Percentiles rank a stretch among this genome's conserved stretches.
Conservation (phyloP, 768 basidiomycete genomes). For the Lactifluus hygrophoroides region DNA sequence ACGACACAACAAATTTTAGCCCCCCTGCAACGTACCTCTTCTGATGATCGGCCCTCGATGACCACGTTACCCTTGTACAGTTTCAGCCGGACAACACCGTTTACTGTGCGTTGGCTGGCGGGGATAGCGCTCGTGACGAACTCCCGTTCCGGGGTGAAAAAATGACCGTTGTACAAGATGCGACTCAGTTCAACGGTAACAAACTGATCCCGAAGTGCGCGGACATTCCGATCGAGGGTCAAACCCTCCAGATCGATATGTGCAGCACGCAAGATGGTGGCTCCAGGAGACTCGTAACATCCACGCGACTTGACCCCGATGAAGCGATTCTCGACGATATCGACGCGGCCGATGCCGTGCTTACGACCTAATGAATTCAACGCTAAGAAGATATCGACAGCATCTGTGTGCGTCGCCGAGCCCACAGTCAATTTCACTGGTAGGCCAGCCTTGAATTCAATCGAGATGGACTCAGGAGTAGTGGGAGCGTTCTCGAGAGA, state of each 20-base stretch:
- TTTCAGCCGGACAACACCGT: constrained; percentile 84
- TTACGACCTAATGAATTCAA: constrained; percentile 90
- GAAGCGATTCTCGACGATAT: constrained; percentile 99
- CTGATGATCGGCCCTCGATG: constrained; percentile 83
- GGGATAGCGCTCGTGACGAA: constrained; percentile 88
- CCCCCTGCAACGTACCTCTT: constrained; percentile 48
- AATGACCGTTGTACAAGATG: constrained; percentile 97
- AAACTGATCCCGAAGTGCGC: constrained; percentile 90
- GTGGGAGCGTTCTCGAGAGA: constrained; percentile 76
- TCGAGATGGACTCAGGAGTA: constrained; percentile 66
- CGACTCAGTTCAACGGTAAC: constrained; percentile 82
- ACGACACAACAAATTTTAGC: neutral
- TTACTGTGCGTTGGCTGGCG: constrained; percentile 92
- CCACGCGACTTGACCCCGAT: constrained; percentile 99
- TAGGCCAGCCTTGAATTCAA: constrained; percentile 83
- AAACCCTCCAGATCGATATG: constrained; percentile 97
- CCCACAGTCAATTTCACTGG: constrained; percentile 69
- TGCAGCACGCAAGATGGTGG: constrained; percentile 89
- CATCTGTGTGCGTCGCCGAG: constrained; percentile 68
- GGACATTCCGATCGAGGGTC: constrained; percentile 95
- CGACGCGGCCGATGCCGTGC: constrained; percentile 94
- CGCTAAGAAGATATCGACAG: constrained; percentile 86
- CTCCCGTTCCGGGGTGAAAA: constrained; percentile 99
- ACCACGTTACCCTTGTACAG: constrained; percentile 95
- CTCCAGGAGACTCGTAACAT: constrained; percentile 98